A percentile compares a stretch with the other conserved stretches of the same genome.
These are phyloP conservation scores for Protea cynaroides DNA, from an alignment of 164 flowering plant species.

Conservation along the genomic window DNA sequence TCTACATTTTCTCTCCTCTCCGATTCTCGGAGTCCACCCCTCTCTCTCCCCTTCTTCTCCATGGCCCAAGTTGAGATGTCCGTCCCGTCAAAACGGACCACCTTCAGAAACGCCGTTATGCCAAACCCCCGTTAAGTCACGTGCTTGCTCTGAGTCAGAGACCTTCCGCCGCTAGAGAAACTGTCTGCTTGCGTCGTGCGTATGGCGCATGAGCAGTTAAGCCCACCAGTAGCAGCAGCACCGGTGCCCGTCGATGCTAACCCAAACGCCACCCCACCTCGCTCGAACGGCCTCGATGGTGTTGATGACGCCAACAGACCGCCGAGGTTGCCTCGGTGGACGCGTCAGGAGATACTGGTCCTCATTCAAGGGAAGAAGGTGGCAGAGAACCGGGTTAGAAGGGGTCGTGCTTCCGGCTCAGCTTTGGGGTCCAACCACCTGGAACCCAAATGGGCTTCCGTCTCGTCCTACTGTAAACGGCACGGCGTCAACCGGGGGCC, in stretches of 20 bases:
- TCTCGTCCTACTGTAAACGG: slow-evolving; percentile 69
- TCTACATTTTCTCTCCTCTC: neutral
- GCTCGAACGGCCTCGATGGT: slow-evolving; percentile 11
- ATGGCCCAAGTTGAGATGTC: neutral
- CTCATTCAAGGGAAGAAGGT: slow-evolving; percentile 80
- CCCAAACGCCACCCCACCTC: slow-evolving; percentile 1
- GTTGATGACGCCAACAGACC: slow-evolving; percentile 31
- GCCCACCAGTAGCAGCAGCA: neutral
- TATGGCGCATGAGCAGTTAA: slow-evolving; percentile 15
- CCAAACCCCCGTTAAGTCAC: slow-evolving; percentile 5
- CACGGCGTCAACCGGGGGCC: slow-evolving; percentile 89
- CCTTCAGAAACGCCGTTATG: slow-evolving; percentile 8
- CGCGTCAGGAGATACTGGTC: slow-evolving; percentile 83
- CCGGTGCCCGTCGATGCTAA: neutral
- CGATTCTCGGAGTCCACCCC: neutral
- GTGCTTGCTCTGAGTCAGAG: neutral
- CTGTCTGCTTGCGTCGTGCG: neutral
- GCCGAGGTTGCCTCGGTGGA: slow-evolving; percentile 91
- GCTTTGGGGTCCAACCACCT: slow-evolving; percentile 38
- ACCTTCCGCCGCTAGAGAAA: no score
- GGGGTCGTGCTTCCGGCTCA: slow-evolving; percentile 39
- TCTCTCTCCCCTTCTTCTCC: neutral
- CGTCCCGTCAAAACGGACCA: neutral
- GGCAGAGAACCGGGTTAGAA: slow-evolving; percentile 63
- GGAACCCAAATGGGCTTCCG: slow-evolving; percentile 93